A percentile compares a stretch with the other conserved stretches of the same genome.
Evolutionary conservation across 441 rosid genomes (phyloP).

Genomic region (Populus hybrid): DNA sequence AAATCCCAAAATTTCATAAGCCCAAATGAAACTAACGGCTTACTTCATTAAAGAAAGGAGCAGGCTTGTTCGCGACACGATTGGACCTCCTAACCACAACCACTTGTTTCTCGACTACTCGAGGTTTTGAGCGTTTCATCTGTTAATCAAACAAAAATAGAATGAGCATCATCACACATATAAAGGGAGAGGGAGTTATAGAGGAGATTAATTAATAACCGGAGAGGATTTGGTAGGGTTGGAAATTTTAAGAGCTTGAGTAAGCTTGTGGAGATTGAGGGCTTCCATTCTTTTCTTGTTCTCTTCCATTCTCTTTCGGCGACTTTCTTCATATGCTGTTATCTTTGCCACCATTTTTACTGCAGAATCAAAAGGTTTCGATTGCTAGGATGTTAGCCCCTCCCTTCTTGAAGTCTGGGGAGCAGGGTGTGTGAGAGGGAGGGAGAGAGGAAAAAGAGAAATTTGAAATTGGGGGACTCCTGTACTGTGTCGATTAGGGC

Average conservation of each 20-base stretch:
- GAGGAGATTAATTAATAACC: conserved; percentile 16
- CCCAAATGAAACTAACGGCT: conserved; percentile 2
- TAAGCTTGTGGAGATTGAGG: conserved; percentile 55
- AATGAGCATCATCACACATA: not conserved
- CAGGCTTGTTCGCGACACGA: conserved; percentile 49
- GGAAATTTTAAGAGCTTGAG: conserved; percentile 39
- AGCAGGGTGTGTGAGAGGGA: not conserved
- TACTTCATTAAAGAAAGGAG: conserved; percentile 55
- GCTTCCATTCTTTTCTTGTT: conserved; percentile 76
- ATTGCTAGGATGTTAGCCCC: not conserved
- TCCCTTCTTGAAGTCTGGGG: not conserved
- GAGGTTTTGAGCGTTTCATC: conserved; percentile 40
- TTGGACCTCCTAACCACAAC: conserved; percentile 59
- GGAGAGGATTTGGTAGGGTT: conserved; percentile 42
- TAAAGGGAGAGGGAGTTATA: not conserved
- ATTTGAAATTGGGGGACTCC: not conserved
- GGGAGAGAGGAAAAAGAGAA: not conserved
- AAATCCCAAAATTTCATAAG: not conserved
- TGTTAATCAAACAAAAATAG: conserved; percentile 15
- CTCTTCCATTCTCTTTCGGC: conserved; percentile 56
- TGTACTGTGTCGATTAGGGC: not conserved
- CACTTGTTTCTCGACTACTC: conserved; percentile 35
- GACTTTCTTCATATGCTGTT: conserved; percentile 48
- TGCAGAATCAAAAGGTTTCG: not conserved
- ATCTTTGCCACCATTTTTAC: conserved; percentile 34